Evolutionary conservation across 371 early-diverging fungal species (phyloP), one percentile per base, ranked within the genome.

Genomic region (Lichtheimia ornata): DNA sequence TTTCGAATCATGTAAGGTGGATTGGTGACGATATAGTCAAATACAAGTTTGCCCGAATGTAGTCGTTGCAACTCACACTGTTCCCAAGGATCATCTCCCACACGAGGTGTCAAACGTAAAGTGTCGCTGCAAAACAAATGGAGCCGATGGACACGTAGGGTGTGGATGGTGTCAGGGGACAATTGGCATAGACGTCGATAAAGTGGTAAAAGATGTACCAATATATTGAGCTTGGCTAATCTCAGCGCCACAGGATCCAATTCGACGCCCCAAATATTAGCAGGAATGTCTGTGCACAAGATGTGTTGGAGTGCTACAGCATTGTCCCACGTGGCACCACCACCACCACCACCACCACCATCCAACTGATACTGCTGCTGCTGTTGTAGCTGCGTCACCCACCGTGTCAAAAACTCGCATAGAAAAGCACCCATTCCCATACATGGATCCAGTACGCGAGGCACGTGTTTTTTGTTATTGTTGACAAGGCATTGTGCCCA

Each of bases 1-100:
- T 84, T 85, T 20, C 87, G 69, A 15, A 85, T 87, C 84, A 85
- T 84, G 57, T 88, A 88, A 5, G 88, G 88, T n/a, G 88, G 88
- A 58, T 88, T 88, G 17, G 47, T 47, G 47, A 47, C 47, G 7
- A 47, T 47, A 7, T 47, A 47, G 5, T 47, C 47, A 47, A 47
- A 47, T 47, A 17, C 20, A 20, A 47, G 47, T 4, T n/a, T 4
- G 5, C 24, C 86, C 84, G 18, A 86, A 86, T 20, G 47, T n/a
- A 47, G 15, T 20, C 15, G 47, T 9, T 40, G 18, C 44, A 56
- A 43, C 11, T 56, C 40, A 3, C 5, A 5, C 7, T 56, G 14
- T 18, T 56, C 47, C 56, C 51, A 51, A 4, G 80, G 76, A 47
- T 86, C 85, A 41, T 71, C 61, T 24, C 60, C 24, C 7, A 64